Percentiles rank a stretch among this genome's conserved stretches.
Conservation (phyloP, 257 asterid species). For the Solanum tacnaense region DNA sequence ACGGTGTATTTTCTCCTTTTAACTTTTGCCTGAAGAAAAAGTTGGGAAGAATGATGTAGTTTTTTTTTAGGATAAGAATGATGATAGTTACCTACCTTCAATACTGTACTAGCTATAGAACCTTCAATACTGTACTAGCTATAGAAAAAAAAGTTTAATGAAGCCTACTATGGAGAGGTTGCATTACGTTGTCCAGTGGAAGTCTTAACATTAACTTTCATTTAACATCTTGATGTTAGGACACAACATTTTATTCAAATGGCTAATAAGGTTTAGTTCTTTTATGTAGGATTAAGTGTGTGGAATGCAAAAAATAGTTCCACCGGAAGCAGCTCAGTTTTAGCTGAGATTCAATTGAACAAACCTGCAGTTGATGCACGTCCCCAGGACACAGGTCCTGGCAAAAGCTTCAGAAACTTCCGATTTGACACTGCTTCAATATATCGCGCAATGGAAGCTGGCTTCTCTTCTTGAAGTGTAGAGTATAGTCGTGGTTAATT, state of each 20-base stretch:
- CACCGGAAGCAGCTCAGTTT: conserved; percentile 40
- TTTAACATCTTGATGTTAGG: background rate
- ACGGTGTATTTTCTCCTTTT: background rate
- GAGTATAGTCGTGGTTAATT: background rate
- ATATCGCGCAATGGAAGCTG: conserved; percentile 51
- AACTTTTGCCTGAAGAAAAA: background rate
- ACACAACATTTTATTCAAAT: background rate
- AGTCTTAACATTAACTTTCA: background rate
- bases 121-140: background rate
- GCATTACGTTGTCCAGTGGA: background rate
- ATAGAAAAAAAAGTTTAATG: background rate
- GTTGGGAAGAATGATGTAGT: background rate
- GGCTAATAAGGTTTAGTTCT: background rate
- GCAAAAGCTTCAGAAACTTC: conserved; percentile 61
- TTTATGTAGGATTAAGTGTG: conserved; percentile 43
- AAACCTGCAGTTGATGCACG: conserved; percentile 31
- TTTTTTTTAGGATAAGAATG: background rate
- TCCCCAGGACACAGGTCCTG: conserved; percentile 28
- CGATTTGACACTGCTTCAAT: conserved; percentile 54
- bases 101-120: background rate
- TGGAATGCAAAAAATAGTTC: conserved; percentile 69
- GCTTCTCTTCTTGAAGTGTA: conserved; percentile 30
- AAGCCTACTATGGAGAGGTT: background rate
- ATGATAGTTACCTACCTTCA: background rate
- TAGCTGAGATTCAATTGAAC: conserved; percentile 33